Conservation (phyloP, 2,329 filamentous ascomycete species). For the Aspergillus cejpii region DNA sequence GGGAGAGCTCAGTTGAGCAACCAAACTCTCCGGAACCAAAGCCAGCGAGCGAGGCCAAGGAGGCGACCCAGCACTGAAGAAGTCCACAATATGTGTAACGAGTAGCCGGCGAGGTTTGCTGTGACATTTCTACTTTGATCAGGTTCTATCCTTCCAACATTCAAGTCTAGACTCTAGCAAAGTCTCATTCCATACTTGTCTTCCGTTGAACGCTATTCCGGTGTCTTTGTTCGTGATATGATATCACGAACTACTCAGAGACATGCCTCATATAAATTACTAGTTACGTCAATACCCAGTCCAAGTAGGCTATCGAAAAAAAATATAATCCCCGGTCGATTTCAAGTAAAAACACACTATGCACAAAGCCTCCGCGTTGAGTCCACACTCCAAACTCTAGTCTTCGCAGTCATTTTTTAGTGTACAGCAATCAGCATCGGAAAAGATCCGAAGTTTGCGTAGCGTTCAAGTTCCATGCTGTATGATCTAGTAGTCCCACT, state of each 20-base stretch:
- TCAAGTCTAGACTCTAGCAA: slow-evolving; percentile 1
- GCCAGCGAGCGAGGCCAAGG: slow-evolving; percentile 44
- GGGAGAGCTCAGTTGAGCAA: slow-evolving; percentile 34
- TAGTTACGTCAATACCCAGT: neutral
- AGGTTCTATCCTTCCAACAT: slow-evolving; percentile 4
- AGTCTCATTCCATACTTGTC: slow-evolving; percentile 15
- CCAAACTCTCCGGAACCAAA: slow-evolving; percentile 36
- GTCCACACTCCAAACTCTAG: slow-evolving; percentile 19
- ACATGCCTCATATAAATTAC: slow-evolving; percentile 3
- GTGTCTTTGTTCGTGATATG: slow-evolving; percentile 14
- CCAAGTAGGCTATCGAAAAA: slow-evolving; percentile 3
- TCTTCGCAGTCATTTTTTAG: slow-evolving; percentile 26
- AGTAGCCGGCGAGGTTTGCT: slow-evolving; percentile 5
- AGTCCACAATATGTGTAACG: slow-evolving; percentile 17
- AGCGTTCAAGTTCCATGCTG: slow-evolving; percentile 8
- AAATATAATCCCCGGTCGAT: slow-evolving; percentile 27
- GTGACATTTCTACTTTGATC: slow-evolving; percentile 11
- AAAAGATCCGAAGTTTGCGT: slow-evolving; percentile 11
- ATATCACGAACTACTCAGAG: neutral
- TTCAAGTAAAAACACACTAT: slow-evolving; percentile 29
- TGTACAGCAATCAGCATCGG: slow-evolving; percentile 27
- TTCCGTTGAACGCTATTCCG: slow-evolving; percentile 9
- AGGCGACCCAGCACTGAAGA: slow-evolving; percentile 37
- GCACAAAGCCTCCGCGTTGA: slow-evolving; percentile 27
- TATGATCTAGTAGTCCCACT: slow-evolving; percentile 47